A percentile compares a stretch with the other conserved stretches of the same genome.
Conservation (phyloP, 2,329 filamentous ascomycete species). For the Torrubiellomyces zombiae region DNA sequence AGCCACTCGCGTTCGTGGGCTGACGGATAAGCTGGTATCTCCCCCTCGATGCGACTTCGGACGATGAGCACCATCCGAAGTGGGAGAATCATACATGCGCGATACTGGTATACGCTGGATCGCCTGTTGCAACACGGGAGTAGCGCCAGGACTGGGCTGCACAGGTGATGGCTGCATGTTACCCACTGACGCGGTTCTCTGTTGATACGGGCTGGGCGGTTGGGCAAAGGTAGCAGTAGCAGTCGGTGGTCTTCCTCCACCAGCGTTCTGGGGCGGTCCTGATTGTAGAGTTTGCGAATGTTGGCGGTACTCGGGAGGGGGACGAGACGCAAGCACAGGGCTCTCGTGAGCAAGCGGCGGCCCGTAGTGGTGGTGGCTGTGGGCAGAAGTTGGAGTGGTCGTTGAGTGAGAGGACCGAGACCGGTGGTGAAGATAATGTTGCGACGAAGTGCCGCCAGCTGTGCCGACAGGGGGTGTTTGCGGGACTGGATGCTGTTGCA, state of each 20-base stretch:
- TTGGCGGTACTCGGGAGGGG: constrained; percentile 25
- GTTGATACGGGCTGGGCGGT: constrained; percentile 44
- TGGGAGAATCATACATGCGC: constrained; percentile 25
- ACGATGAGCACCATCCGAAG: constrained; percentile 26
- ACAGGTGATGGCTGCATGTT: constrained; percentile 16
- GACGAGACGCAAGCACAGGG: constrained; percentile 29
- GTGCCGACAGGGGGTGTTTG: constrained; percentile 34
- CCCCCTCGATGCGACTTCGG: constrained; percentile 43
- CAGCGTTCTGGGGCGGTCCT: constrained; percentile 28
- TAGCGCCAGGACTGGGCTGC: constrained; percentile 9
- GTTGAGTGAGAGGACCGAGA: constrained; percentile 43
- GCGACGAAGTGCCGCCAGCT: constrained; percentile 16
- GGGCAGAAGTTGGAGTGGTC: constrained; percentile 44
- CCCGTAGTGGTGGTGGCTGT: constrained; percentile 38
- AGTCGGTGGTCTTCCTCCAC: constrained; percentile 19
- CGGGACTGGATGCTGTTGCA: constrained; percentile 22
- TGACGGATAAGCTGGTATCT: constrained; percentile 57
- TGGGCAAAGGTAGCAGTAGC: constrained; percentile 26
- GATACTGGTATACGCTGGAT: constrained; percentile 18
- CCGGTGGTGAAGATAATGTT: constrained; percentile 26
- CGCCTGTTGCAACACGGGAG: constrained; percentile 5
- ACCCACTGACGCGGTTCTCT: constrained; percentile 20
- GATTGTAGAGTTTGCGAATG: constrained; percentile 38
- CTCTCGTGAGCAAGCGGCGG: constrained; percentile 34
- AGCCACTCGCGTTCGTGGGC: constrained; percentile 54